phyloP scores from a whole-genome alignment of 1,284 basidiomycete genomes.

The Moesziomyces sp. region DNA sequence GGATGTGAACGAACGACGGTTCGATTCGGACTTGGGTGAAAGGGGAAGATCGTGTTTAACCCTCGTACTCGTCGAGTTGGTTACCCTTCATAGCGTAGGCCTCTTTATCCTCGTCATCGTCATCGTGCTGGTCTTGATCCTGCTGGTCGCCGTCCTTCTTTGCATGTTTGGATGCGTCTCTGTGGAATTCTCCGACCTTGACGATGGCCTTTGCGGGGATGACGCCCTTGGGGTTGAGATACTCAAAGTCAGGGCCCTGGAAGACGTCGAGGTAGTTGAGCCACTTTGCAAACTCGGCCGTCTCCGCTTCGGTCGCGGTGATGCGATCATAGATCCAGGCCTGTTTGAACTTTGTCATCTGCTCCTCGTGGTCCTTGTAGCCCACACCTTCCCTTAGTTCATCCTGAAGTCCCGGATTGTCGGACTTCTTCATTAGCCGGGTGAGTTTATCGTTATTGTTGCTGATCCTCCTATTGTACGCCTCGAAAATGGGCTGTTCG shows the following conservation, averaged over 20 bases:
- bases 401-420: slow-evolving; percentile 9
- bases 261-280: slow-evolving; percentile 66
- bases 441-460: slow-evolving; percentile 53
- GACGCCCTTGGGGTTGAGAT: slow-evolving; percentile 68
- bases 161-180: slow-evolving; percentile 76
- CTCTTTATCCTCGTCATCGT: slow-evolving; percentile 69
- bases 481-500: slow-evolving; percentile 87
- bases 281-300: slow-evolving; percentile 72
- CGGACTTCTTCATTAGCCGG: slow-evolving; percentile 68
- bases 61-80: slow-evolving; percentile 71
- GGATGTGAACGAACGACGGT: not conserved
- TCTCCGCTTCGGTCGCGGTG: slow-evolving; percentile 78
- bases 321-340: slow-evolving; percentile 64
- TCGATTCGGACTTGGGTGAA: no score
- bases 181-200: slow-evolving; percentile 73
- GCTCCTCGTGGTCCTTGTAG: slow-evolving; percentile 28
- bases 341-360: slow-evolving; percentile 64
- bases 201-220: slow-evolving; percentile 66
- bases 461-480: slow-evolving; percentile 76
- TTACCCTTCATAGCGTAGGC: slow-evolving; percentile 73
- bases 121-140: slow-evolving; percentile 62
- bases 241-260: slow-evolving; percentile 64
- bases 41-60: slow-evolving; percentile 1
- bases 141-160: slow-evolving; percentile 67
- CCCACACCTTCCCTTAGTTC: slow-evolving; percentile 47